These are phyloP conservation scores for Neltuma alba DNA, from an alignment of 306 rosid genomes.

Conservation along the genomic window DNA sequence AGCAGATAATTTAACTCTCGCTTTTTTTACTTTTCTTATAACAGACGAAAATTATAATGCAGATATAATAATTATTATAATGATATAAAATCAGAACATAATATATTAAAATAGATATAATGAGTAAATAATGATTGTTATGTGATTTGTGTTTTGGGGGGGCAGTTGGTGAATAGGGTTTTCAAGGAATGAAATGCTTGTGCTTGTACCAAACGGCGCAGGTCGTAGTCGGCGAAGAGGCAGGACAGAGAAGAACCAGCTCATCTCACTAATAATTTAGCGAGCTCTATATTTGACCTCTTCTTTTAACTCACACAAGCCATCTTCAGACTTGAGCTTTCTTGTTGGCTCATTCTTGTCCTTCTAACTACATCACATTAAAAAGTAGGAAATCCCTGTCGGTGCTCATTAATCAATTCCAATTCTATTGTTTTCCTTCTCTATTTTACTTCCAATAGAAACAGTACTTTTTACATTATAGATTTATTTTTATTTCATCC, in stretches of 20 bases:
- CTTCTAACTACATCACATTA: background rate
- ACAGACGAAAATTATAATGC: too few relatives aligned
- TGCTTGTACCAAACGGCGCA: background rate
- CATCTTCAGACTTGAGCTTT: too few relatives aligned
- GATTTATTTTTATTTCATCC: background rate
- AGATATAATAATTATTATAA: background rate
- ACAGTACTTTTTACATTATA: background rate
- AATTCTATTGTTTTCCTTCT: background rate
- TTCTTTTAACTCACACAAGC: too few relatives aligned
- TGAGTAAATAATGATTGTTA: background rate
- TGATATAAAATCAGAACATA: background rate
- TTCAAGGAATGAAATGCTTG: background rate
- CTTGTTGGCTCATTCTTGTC: background rate
- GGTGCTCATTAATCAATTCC: background rate
- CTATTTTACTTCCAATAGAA: background rate
- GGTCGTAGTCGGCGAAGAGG: background rate
- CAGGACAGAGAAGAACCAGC: background rate
- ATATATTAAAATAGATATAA: background rate
- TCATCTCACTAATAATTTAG: background rate
- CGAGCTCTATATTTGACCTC: background rate
- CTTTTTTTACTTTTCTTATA: too few relatives aligned
- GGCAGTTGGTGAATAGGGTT: background rate
- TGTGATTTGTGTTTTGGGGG: background rate
- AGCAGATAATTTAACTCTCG: background rate
- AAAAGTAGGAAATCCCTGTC: background rate